Base-by-base conservation (phyloP, 352 stramenopile genomes). In the Nothophytophthora sp. region DNA sequence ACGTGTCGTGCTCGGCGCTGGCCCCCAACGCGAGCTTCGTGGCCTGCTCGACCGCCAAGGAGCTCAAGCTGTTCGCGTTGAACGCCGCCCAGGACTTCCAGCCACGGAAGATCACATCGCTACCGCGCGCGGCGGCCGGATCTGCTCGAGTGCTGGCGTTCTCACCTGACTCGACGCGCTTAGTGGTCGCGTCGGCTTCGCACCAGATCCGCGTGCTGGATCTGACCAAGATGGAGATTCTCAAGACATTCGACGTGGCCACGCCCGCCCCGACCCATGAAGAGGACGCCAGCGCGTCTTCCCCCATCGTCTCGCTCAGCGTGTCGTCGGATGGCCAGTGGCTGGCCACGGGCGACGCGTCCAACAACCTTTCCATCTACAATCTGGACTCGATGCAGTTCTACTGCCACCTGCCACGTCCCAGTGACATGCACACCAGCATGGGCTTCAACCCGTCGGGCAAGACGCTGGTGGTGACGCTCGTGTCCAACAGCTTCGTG, bases 11-110 rank as follows among this genome's bases (percentile, higher is more conserved):
- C 68, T 90, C 81, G 27, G 70, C 75, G 1, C 64, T 98, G 18
- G 86, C 88, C 34, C 71, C 83, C 3, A 88, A 96, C 61, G 90
- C 87, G 3, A 71, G 68, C 30, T 96, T 94, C 44, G 50, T 98
- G 40, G 90, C 86, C 28, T 88, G 86, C 55, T 93, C 86, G 27
- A 95, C 94, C 50, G 67, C 83, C 7, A 70, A 84, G 27, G 79
- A 90, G 38, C 69, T 96, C 25, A 96, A 97, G 60, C 53, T 98
- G 10, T 98, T 98, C 50, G 56, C 64, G 12, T 53, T 98, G 4
- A 55, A 90, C 18, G 42, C 60, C 2, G 33, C 62, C 1, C 46
- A 63, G 11, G 66, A 77, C 22, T 86, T 76, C 37, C 60, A 70
- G 15, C 78, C 81, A 1, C 71, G 65, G 40, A 94, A 94, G 56